Evolutionary conservation across 108 stramenopile species (phyloP), one percentile per base, ranked within the genome.

Genomic region (Pseudonitzschia multiseries): DNA sequence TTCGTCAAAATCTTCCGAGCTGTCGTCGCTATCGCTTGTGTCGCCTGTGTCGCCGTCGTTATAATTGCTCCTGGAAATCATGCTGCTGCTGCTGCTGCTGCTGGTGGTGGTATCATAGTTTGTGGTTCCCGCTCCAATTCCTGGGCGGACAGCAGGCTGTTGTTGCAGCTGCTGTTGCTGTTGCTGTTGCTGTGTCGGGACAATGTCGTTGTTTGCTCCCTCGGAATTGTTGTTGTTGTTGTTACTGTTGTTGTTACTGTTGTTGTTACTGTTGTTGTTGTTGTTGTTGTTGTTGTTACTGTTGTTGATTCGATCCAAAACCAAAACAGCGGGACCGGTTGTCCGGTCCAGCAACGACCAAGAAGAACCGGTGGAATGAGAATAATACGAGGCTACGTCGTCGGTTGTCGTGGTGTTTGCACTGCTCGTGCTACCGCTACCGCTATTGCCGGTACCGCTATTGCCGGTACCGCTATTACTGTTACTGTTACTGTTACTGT

Each of bases 261-360:
- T 54, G 14, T 54, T 54, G 24, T 54, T 54, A 24, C 15, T 24
- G n/a, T 54, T 24, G 14, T 54, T 54, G n/a, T 8, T 54, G 53
- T 54, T 54, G 15, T 54, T 22, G 22, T 8, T 53, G 13, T 53
- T 53, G 0, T 15, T 54, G 53, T 8, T 54, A 54, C 14, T 54
- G 24, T 14, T 24, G 24, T 54, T 54, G 24, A 10, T 24, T 24
- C 24, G 22, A 15, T 54, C 9, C n/a, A 36, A 36, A 36, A 36
- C 9, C n/a, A 36, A 36, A 36, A 36, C 4, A 36, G 36, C 2
- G 36, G 36, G 6, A 36, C 36, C 62, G 48, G 72, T 12, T 29
- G 72, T 12, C n/a, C 74, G 57, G 61, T 75, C 74, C 13, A 75
- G 59, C 57, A 75, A 61, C 1, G 74, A 75, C 74, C 74, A 75